Base-by-base conservation (phyloP, 257 asterid genomes). In the Salvia rosmarinus region DNA sequence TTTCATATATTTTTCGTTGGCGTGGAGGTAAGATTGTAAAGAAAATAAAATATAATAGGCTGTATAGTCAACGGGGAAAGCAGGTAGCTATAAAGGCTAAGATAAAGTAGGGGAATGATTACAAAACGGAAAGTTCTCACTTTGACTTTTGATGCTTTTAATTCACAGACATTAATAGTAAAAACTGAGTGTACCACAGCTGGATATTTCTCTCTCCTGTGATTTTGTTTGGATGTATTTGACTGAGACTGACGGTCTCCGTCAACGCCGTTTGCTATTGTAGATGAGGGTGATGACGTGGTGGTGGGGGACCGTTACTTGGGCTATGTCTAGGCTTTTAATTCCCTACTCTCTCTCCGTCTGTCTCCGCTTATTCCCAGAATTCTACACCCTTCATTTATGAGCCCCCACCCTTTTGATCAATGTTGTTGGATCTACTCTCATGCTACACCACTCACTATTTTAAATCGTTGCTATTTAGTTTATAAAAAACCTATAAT, bases 261-360 rank as follows among this genome's bases (percentile, higher is more conserved):
- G 79, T 73, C 65, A 54, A 73, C 21, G n/a, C n/a, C n/a, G n/a
- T n/a, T n/a, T n/a, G n/a, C n/a, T n/a, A n/a, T n/a, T n/a, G n/a
- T n/a, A n/a, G n/a, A n/a, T n/a, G n/a, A n/a, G n/a, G 30, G 30
- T 3, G 30, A 19, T 35, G 62, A 67, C 49, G 73, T 51, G 73
- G 64, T 0, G 0, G 64, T 12, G 70, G 70, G 81, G 84, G 87
- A 82, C 84, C 82, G 68, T 70, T 42, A 46, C 30, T 40, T 74
- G 80, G 73, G 49, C 19, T 58, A 67, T 12, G 64, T n/a, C n/a
- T n/a, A n/a, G n/a, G n/a, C 75, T 61, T 25, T 54, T 3, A 44
- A 4, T 20, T 56, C 49, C 34, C n/a, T 21, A 20, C 59, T n/a
- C 59, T 39, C 39, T 13, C 67, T n/a, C 17, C 34, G 56, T 64